Percentiles rank a stretch among this genome's conserved stretches.
Evolutionary conservation across 306 rosid species (phyloP).

Genomic region (Ceratonia siliqua): DNA sequence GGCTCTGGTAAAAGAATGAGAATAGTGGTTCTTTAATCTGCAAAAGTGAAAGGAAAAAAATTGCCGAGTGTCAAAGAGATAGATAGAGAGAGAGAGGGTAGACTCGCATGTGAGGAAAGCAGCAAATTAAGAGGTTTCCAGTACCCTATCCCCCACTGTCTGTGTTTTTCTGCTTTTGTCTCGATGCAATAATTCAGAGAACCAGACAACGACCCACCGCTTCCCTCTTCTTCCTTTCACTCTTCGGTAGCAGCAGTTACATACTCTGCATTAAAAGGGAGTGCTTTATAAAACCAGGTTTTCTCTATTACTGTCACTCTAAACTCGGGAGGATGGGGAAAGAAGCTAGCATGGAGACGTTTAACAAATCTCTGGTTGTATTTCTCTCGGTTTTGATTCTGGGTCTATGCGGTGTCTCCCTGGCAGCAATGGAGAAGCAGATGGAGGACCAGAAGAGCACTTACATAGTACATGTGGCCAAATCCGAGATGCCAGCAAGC

Average conservation of each 20-base stretch:
- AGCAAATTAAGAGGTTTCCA: neutral
- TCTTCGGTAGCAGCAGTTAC: neutral
- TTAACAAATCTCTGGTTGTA: neutral
- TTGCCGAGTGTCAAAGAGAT: neutral
- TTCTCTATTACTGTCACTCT: neutral
- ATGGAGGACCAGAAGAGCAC: conserved; percentile 36
- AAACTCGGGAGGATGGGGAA: neutral
- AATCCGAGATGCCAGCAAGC: conserved; percentile 69
- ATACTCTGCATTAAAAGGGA: neutral
- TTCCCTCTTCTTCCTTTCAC: neutral
- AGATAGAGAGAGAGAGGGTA: neutral
- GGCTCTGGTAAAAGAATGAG: neutral
- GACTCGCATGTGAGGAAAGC: conserved; percentile 42
- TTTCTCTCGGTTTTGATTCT: conserved; percentile 29
- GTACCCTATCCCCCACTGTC: neutral
- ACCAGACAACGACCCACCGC: conserved; percentile 58
- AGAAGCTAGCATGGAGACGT: conserved; percentile 23
- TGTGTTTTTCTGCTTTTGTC: conserved; percentile 46
- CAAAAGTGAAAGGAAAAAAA: neutral
- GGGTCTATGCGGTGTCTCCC: conserved; percentile 16
- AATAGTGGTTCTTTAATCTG: neutral
- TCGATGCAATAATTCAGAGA: conserved; percentile 48
- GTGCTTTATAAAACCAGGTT: neutral
- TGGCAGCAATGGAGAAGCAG: conserved; percentile 28
- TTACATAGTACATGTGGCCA: conserved; percentile 80